Conservation (phyloP, 495 filamentous ascomycete species). For the Talaromyces nanjingensis region DNA sequence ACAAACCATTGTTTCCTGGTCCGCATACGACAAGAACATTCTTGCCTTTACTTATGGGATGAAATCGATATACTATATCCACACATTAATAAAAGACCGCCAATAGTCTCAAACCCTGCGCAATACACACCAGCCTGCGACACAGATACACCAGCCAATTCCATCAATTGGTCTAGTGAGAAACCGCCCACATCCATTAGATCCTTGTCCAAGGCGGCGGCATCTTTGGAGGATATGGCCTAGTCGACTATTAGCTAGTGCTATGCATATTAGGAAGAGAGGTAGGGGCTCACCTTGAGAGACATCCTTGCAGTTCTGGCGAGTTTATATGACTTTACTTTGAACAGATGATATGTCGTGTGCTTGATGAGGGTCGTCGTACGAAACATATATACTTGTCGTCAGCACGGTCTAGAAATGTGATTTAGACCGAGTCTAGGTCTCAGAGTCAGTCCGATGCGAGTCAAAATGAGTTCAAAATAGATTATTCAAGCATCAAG, state of each 20-base stretch:
- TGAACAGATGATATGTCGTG: background rate
- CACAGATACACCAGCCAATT: conserved; percentile 87
- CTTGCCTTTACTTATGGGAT: conserved; percentile 65
- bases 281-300: conserved; percentile 4
- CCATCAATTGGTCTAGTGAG: conserved; percentile 96
- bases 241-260: conserved; percentile 20
- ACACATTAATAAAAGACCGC: background rate
- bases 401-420: background rate
- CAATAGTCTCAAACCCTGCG: too few relatives aligned
- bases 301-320: conserved; percentile 3
- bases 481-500: too few relatives aligned
- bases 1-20: conserved; percentile 86
- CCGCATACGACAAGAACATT: conserved; percentile 84
- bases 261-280: background rate
- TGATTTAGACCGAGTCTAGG: background rate
- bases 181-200: conserved; percentile 91
- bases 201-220: conserved; percentile 82
- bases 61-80: conserved; percentile 66
- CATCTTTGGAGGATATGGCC: conserved; percentile 83
- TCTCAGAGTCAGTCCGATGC: too few relatives aligned
- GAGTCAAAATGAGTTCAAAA: too few relatives aligned
- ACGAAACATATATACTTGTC: conserved; percentile 13
- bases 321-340: background rate
- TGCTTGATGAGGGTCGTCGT: background rate
- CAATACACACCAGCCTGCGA: conserved; percentile 78